These are phyloP conservation scores for Chlorella sp. DNA, from an alignment of 139 green algal species.

Conservation along the genomic window DNA sequence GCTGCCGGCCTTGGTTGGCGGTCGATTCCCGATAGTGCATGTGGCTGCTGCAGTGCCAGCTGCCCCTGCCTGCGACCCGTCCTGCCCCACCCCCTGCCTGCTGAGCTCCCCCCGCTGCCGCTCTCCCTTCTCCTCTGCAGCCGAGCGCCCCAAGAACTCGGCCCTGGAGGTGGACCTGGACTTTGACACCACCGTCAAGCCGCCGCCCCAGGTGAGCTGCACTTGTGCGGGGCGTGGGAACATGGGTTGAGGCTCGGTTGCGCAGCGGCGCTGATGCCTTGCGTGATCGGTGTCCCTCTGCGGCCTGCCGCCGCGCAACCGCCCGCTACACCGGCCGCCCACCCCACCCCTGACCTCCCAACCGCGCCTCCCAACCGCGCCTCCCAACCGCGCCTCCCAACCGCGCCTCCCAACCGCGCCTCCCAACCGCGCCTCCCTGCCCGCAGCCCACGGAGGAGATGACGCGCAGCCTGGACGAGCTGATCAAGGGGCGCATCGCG, in stretches of 20 bases:
- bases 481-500: constrained; percentile 84
- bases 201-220: constrained; percentile 60
- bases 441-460: constrained; percentile 80
- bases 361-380: no score
- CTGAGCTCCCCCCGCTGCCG: background rate
- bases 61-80: background rate
- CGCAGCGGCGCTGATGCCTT: no score
- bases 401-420: no score
- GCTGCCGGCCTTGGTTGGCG: background rate
- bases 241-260: no score
- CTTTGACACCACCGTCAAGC: constrained; percentile 86
- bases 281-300: no score
- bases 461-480: constrained; percentile 83
- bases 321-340: no score
- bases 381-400: no score
- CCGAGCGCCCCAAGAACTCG: constrained; percentile 84
- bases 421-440: no score
- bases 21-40: background rate
- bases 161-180: constrained; percentile 95
- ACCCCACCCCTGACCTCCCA: no score
- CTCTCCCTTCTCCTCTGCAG: background rate
- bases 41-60: no score
- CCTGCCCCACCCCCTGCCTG: no score
- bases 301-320: no score
- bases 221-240: background rate